Conservation (phyloP, 2,329 filamentous ascomycete species). For the Hymenoscyphus albidus region DNA sequence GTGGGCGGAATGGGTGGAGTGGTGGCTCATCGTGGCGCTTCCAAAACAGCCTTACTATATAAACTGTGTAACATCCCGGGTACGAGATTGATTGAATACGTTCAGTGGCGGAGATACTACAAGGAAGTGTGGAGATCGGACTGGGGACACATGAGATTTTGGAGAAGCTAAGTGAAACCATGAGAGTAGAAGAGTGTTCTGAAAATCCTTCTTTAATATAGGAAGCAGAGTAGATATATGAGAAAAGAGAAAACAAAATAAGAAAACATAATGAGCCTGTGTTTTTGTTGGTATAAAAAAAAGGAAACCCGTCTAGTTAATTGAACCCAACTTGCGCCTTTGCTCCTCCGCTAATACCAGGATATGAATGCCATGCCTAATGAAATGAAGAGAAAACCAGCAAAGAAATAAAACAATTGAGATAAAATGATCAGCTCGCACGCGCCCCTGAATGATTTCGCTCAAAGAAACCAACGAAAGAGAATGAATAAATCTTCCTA, state of each 20-base stretch:
- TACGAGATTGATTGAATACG: not conserved
- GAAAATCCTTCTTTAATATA: not conserved
- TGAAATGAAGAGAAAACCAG: not conserved
- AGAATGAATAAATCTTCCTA: too few relatives aligned
- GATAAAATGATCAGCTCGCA: not conserved
- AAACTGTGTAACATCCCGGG: not conserved
- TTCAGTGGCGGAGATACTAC: not conserved
- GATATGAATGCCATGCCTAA: not conserved
- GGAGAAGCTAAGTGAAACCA: not conserved
- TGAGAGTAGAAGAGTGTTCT: not conserved
- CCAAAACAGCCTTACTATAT: not conserved
- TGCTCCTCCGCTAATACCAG: conserved; percentile 4
- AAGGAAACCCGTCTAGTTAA: not conserved
- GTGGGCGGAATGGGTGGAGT: not conserved
- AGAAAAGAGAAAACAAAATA: not conserved
- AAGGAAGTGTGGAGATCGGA: not conserved
- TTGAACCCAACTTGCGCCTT: not conserved
- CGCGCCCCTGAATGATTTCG: not conserved
- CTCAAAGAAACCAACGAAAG: not conserved
- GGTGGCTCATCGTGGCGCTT: not conserved
- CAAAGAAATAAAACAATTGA: not conserved
- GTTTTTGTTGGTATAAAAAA: not conserved
- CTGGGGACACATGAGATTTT: not conserved
- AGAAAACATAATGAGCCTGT: too few relatives aligned
- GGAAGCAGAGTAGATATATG: not conserved